Evolutionary conservation across 1,284 basidiomycete species (phyloP).

Genomic region (Cronartium ribicola): DNA sequence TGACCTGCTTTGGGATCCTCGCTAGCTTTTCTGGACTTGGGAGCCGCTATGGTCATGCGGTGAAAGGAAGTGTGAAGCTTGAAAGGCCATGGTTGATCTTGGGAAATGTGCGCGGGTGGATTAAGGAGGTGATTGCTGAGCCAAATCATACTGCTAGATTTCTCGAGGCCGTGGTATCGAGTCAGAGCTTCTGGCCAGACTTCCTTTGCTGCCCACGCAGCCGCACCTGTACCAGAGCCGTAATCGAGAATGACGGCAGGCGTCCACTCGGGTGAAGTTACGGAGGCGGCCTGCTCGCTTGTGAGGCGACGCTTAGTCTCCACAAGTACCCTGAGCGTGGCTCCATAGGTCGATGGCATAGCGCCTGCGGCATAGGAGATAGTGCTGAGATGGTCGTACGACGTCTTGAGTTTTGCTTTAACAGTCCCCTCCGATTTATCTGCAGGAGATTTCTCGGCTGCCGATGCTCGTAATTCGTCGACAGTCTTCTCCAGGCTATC

Average conservation of each 20-base stretch:
- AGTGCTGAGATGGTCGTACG: conserved; percentile 31
- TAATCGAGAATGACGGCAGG: conserved; percentile 22
- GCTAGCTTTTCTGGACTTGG: not conserved
- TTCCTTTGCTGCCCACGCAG: conserved; percentile 33
- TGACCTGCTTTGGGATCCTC: not conserved
- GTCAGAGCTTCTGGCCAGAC: conserved; percentile 23
- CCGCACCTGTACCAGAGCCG: conserved; percentile 33
- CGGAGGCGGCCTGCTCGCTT: not conserved
- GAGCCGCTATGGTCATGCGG: conserved; percentile 24
- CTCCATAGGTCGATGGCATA: conserved; percentile 34
- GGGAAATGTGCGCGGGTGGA: not conserved
- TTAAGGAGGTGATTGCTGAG: conserved; percentile 26
- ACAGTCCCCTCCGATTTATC: not conserved
- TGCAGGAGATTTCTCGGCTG: not conserved
- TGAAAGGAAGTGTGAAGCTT: conserved; percentile 20
- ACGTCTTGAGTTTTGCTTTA: conserved; percentile 30
- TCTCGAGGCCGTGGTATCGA: conserved; percentile 28
- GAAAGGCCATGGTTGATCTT: not conserved
- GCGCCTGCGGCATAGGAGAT: conserved; percentile 33
- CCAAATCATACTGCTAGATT: conserved; percentile 37
- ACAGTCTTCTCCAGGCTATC: conserved; percentile 1
- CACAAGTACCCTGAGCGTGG: conserved; percentile 13
- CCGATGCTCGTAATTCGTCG: not conserved
- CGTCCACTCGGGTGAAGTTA: not conserved
- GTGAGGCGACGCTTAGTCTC: conserved; percentile 22